phyloP scores from a whole-genome alignment of 345 rosid genomes.

The Fremontodendron californicum region DNA sequence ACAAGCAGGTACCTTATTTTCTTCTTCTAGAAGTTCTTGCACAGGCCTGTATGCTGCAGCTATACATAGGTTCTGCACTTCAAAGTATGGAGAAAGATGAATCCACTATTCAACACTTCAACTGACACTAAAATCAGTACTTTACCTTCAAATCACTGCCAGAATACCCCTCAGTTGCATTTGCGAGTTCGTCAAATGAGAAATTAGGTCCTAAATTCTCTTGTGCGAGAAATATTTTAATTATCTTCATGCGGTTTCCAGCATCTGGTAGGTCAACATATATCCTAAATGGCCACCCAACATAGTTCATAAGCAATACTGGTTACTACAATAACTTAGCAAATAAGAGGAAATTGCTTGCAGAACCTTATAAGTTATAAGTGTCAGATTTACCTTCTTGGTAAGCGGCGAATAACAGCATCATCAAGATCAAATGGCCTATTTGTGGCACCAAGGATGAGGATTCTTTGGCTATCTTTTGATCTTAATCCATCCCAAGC shows the following conservation, averaged over 20 bases:
- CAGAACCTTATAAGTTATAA: not conserved
- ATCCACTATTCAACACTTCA: not conserved
- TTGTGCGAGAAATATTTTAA: constrained; percentile 64
- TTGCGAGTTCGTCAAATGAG: constrained; percentile 66
- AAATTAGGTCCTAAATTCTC: constrained; percentile 66
- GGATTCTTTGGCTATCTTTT: constrained; percentile 92
- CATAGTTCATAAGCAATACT: constrained; percentile 17
- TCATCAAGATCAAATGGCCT: constrained; percentile 99
- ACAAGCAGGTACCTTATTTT: constrained; percentile 50
- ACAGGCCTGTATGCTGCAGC: constrained; percentile 98
- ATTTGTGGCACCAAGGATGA: constrained; percentile 97
- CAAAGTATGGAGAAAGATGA: constrained; percentile 9
- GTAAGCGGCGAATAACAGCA: constrained; percentile 95
- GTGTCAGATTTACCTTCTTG: constrained; percentile 64
- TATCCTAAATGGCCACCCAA: constrained; percentile 48
- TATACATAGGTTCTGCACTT: constrained; percentile 79
- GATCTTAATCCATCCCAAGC: constrained; percentile 99
- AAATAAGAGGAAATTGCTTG: not conserved
- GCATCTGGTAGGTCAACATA: constrained; percentile 95
- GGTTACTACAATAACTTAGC: not conserved
- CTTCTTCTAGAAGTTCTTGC: constrained; percentile 85
- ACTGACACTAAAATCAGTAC: constrained; percentile 1
- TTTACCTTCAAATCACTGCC: constrained; percentile 98
- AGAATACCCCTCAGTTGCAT: constrained; percentile 88
- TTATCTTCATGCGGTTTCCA: constrained; percentile 78